Evolutionary conservation across 345 rosid species (phyloP).

Genomic region (Bretschneidera sinensis): DNA sequence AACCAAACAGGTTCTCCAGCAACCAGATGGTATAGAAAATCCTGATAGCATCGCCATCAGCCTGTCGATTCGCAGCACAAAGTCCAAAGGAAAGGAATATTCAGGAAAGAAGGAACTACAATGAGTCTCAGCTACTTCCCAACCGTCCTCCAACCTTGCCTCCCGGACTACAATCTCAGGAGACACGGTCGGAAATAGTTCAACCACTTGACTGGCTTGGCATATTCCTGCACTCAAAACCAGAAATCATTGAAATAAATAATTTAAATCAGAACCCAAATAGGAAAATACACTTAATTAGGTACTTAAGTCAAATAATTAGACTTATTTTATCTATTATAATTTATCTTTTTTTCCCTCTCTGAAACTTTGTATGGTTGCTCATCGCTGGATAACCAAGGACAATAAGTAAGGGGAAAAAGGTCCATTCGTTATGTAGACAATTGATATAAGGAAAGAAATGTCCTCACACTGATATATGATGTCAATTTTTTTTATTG

Average conservation of each 20-base stretch:
- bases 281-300: no score
- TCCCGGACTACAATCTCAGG: conserved; percentile 87
- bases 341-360: neutral
- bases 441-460: no score
- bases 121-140: conserved; percentile 99
- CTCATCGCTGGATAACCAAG: neutral
- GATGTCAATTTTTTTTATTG: no score
- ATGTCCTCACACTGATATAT: no score
- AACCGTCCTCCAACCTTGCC: conserved; percentile 87
- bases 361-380: no score
- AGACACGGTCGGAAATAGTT: conserved; percentile 59
- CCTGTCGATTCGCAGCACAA: conserved; percentile 73
- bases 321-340: neutral
- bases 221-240: conserved; percentile 46
- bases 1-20: conserved; percentile 72
- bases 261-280: no score
- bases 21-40: conserved; percentile 61
- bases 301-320: no score
- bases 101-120: conserved; percentile 88
- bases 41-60: conserved; percentile 73
- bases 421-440: neutral
- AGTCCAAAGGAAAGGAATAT: conserved; percentile 78
- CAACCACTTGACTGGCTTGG: conserved; percentile 77
- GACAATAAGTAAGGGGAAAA: neutral
- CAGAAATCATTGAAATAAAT: conserved; percentile 3